phyloP scores from a whole-genome alignment of 2,329 filamentous ascomycete genomes.

The Cryphonectria japonica region DNA sequence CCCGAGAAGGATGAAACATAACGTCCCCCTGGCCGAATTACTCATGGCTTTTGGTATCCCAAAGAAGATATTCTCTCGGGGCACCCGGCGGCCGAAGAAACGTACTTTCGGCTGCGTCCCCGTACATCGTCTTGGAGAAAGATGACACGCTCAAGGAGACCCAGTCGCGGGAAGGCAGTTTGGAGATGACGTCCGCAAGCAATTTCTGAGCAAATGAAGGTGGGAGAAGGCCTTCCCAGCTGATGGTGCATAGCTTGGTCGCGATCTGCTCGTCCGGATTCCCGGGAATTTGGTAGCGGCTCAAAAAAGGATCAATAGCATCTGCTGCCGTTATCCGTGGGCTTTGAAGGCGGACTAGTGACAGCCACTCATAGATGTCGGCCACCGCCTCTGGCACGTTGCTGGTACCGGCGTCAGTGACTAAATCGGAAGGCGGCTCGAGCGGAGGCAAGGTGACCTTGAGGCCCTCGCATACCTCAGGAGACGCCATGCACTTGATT shows the following conservation, averaged over 20 bases:
- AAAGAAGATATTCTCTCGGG: constrained; percentile 60
- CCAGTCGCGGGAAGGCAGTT: constrained; percentile 54
- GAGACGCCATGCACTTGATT: constrained; percentile 45
- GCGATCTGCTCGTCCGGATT: constrained; percentile 33
- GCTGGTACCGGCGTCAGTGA: constrained; percentile 44
- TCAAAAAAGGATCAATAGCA: constrained; percentile 69
- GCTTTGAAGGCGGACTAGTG: constrained; percentile 67
- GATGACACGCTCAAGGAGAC: constrained; percentile 58
- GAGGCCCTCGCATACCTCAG: constrained; percentile 37
- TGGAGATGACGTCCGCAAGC: constrained; percentile 50
- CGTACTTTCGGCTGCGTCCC: constrained; percentile 54
- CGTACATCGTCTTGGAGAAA: constrained; percentile 51
- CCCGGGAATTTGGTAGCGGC: constrained; percentile 65
- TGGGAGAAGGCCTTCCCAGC: constrained; percentile 63
- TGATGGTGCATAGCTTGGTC: constrained; percentile 53
- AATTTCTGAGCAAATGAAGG: constrained; percentile 55
- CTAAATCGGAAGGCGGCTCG: constrained; percentile 37
- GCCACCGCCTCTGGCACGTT: constrained; percentile 66
- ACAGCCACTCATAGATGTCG: constrained; percentile 75
- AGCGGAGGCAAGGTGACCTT: constrained; percentile 40
- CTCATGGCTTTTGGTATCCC: constrained; percentile 58
- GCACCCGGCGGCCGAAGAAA: constrained; percentile 56
- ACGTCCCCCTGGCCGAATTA: constrained; percentile 34
- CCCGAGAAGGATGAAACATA: constrained; percentile 58
- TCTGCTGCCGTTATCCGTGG: constrained; percentile 64